Percentiles rank a stretch among this genome's conserved stretches.
These are phyloP conservation scores for Komagataella ulmi DNA, from an alignment of 805 yeast species.

Conservation along the genomic window DNA sequence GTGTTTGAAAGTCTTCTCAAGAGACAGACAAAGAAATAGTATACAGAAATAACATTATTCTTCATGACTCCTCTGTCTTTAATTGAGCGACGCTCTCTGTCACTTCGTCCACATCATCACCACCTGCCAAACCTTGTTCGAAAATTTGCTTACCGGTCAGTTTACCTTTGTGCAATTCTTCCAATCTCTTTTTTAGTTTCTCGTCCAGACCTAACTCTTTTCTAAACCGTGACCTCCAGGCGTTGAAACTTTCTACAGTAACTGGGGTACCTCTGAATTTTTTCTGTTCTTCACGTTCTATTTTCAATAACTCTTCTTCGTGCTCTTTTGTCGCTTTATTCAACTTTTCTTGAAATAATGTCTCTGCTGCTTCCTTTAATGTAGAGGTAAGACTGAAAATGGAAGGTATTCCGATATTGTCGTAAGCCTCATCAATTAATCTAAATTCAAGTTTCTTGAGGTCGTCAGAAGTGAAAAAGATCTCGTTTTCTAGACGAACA, in stretches of 20 bases:
- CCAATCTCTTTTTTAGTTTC: conserved; percentile 35
- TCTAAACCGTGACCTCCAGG: conserved; percentile 66
- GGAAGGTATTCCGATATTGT: conserved; percentile 85
- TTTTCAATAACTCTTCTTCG: conserved; percentile 43
- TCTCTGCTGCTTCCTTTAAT: conserved; percentile 74
- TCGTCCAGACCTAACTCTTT: conserved; percentile 60
- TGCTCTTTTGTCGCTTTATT: conserved; percentile 37
- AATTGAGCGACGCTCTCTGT: background rate
- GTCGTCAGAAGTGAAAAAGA: conserved; percentile 42
- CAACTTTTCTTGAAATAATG: conserved; percentile 45
- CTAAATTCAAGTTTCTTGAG: conserved; percentile 22
- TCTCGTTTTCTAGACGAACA: conserved; percentile 31
- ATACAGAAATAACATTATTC: background rate
- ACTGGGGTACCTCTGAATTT: conserved; percentile 89
- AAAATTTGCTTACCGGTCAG: conserved; percentile 83
- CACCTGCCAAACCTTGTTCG: conserved; percentile 76
- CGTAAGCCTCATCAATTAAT: conserved; percentile 49
- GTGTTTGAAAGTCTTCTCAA: background rate
- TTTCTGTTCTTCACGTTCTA: conserved; percentile 75
- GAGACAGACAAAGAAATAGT: background rate
- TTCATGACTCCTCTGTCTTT: background rate
- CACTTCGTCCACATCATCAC: conserved; percentile 36
- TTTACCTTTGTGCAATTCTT: conserved; percentile 56
- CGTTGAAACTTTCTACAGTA: conserved; percentile 56
- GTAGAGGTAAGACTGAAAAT: conserved; percentile 67